phyloP scores from a whole-genome alignment of 1,284 basidiomycete species.

The Earliella scabrosa region DNA sequence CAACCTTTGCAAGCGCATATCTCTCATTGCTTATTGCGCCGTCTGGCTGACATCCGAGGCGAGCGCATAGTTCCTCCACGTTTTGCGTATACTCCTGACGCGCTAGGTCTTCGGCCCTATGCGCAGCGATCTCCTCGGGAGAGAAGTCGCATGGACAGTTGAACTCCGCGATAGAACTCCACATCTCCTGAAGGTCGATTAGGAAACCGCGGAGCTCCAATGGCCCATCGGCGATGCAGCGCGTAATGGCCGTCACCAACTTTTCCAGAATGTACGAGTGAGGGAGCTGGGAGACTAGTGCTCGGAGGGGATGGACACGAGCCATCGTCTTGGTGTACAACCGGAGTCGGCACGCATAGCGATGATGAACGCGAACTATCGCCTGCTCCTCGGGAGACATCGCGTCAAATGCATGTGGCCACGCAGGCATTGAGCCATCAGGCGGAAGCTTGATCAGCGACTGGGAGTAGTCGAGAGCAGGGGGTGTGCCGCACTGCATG shows the following conservation, averaged over 20 bases:
- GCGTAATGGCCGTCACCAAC: constrained; percentile 7
- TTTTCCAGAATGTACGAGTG: neutral
- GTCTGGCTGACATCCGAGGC: constrained; percentile 1
- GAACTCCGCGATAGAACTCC: constrained; percentile 1
- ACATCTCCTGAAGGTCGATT: constrained; percentile 4
- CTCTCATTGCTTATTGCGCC: neutral
- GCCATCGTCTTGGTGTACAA: neutral
- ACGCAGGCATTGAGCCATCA: constrained; percentile 7
- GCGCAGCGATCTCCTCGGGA: constrained; percentile 4
- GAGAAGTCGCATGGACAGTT: constrained; percentile 14
- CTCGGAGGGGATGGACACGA: neutral
- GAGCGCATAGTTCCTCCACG: neutral
- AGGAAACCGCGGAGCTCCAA: constrained; percentile 4
- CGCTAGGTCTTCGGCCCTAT: neutral
- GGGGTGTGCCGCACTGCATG: constrained; percentile 6
- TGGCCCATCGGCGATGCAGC: constrained; percentile 13
- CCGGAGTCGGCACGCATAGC: constrained; percentile 1
- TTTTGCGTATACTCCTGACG: constrained; percentile 5
- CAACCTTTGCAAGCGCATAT: constrained; percentile 4
- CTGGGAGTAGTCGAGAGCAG: neutral
- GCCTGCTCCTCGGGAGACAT: constrained; percentile 8
- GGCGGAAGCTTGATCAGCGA: constrained; percentile 3
- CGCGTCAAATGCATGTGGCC: constrained; percentile 8
- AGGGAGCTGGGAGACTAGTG: neutral
- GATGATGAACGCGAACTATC: constrained; percentile 2